A percentile compares a stretch with the other conserved stretches of the same genome.
These are phyloP conservation scores for Kwoniella sp. DNA, from an alignment of 768 basidiomycete species.

Conservation along the genomic window DNA sequence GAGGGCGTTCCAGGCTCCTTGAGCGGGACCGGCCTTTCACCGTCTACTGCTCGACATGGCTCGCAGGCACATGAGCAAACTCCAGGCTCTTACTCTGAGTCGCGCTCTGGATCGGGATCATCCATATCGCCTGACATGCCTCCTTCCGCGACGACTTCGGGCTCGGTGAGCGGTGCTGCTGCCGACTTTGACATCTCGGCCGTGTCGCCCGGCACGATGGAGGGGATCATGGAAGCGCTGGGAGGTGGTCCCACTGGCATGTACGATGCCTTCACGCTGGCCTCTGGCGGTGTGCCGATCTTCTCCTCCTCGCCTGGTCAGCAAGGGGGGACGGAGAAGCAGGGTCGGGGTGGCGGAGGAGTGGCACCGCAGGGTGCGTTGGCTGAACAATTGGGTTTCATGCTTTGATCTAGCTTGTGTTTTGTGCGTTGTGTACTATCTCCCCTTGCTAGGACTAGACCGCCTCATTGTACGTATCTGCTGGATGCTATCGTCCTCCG, in stretches of 20 bases:
- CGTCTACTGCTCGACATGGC: constrained; percentile 7
- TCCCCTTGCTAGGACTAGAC: too few species aligned
- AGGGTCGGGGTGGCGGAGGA: background rate
- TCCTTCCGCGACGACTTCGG: background rate
- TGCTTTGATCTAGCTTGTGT: constrained; percentile 1
- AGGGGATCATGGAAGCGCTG: constrained; percentile 7
- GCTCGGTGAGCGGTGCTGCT: background rate
- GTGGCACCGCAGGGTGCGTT: background rate
- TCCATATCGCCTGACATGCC: constrained; percentile 4
- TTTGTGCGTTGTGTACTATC: too few species aligned
- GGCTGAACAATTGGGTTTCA: constrained; percentile 7
- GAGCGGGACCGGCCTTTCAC: background rate
- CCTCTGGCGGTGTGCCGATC: background rate
- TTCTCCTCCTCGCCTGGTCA: too few species aligned
- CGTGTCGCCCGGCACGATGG: constrained; percentile 6
- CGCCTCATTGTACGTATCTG: too few species aligned
- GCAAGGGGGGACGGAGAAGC: too few species aligned
- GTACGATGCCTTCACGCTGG: background rate
- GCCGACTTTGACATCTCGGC: constrained; percentile 2
- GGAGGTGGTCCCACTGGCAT: background rate
- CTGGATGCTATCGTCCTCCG: too few species aligned
- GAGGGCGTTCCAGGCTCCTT: constrained; percentile 33
- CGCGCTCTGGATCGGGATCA: background rate
- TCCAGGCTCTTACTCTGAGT: background rate
- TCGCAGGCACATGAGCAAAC: constrained; percentile 1